phyloP scores from a whole-genome alignment of 176 grass and related monocot genomes.

The Carex cristatella region DNA sequence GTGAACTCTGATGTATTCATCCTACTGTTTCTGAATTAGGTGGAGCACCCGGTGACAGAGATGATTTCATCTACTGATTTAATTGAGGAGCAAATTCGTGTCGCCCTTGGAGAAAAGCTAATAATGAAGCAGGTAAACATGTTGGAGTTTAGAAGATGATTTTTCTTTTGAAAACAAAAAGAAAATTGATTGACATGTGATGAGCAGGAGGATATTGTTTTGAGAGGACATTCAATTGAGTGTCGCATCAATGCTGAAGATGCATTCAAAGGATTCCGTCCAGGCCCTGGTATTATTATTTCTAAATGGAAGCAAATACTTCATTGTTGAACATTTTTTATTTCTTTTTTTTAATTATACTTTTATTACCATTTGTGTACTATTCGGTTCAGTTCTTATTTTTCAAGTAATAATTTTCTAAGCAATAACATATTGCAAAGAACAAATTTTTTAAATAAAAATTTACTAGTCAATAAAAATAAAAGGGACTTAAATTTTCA shows the following conservation, averaged over 20 bases:
- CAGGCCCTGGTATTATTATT: conserved; percentile 37
- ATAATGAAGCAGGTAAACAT: conserved; percentile 38
- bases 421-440: not conserved
- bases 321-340: not conserved
- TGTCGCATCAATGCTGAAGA: conserved; percentile 56
- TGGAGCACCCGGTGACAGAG: conserved; percentile 51
- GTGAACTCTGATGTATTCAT: not conserved
- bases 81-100: conserved; percentile 45
- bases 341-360: not conserved
- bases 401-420: not conserved
- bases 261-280: conserved; percentile 50
- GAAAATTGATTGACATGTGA: not conserved
- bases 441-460: not conserved
- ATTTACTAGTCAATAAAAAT: not conserved
- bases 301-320: conserved; percentile 8
- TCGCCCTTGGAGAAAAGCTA: conserved; percentile 44
- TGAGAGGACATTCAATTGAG: conserved; percentile 54
- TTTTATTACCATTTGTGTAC: not conserved
- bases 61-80: conserved; percentile 53
- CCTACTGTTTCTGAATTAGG: conserved; percentile 17
- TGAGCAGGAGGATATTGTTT: conserved; percentile 45
- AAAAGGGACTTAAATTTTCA: not conserved
- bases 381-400: not conserved
- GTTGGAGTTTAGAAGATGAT: not conserved
- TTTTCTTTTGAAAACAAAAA: conserved; percentile 6